Percentiles rank a stretch among this genome's conserved stretches.
Conservation (phyloP, 345 rosid genomes). For the Atalantia buxifolia region DNA sequence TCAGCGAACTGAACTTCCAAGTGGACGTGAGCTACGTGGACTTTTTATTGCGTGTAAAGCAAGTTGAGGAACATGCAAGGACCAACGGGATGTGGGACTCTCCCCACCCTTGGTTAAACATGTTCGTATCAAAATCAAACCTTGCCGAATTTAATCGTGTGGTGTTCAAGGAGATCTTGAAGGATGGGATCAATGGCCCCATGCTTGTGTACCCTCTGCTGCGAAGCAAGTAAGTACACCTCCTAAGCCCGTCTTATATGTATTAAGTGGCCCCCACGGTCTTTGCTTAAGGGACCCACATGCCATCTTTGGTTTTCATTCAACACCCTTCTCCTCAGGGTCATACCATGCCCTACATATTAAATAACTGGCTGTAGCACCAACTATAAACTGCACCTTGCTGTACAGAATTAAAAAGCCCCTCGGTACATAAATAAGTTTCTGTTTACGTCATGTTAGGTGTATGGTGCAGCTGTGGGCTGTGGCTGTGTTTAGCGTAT, state of each 20-base stretch:
- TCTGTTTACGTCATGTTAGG: not conserved
- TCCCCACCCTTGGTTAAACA: conserved; percentile 96
- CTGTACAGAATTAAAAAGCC: not conserved
- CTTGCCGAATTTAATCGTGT: conserved; percentile 59
- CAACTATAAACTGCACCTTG: not conserved
- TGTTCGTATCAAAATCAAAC: conserved; percentile 60
- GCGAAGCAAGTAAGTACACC: conserved; percentile 65
- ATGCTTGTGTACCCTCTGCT: conserved; percentile 81
- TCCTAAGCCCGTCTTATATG: not conserved
- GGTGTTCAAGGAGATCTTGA: conserved; percentile 63
- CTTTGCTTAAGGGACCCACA: not conserved
- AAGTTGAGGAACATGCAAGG: conserved; percentile 52
- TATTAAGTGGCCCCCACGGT: not conserved
- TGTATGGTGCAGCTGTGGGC: not conserved
- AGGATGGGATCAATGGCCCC: conserved; percentile 84
- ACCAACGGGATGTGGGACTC: conserved; percentile 73
- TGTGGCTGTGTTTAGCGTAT: conserved; percentile 12
- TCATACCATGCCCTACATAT: not conserved
- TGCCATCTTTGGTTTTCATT: not conserved
- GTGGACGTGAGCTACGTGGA: conserved; percentile 62
- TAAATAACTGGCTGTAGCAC: not conserved
- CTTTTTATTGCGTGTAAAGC: conserved; percentile 72
- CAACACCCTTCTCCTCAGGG: too few species aligned
- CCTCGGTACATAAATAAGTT: not conserved
- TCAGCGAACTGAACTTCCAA: conserved; percentile 49